These are phyloP conservation scores for Chrysanthemum makinoi DNA, from an alignment of 129 eudicot genomes.

Conservation along the genomic window DNA sequence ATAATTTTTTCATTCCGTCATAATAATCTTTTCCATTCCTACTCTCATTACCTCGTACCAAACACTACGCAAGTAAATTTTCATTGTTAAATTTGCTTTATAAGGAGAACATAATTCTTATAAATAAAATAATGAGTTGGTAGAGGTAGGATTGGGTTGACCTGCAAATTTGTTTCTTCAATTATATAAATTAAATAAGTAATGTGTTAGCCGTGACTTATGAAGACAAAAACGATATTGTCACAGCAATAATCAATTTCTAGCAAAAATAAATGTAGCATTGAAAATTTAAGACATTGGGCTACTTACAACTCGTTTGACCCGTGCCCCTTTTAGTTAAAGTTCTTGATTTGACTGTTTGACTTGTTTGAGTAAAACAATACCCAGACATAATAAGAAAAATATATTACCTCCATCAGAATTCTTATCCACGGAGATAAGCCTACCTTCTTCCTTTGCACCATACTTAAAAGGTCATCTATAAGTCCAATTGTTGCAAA, in stretches of 20 bases:
- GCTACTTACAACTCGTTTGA: background rate
- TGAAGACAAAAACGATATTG: background rate
- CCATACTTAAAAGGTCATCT: constrained; percentile 58
- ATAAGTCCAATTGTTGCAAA: constrained; percentile 77
- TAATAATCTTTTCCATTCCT: too few species aligned
- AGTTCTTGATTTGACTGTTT: background rate
- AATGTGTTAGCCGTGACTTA: background rate
- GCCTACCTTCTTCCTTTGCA: constrained; percentile 41
- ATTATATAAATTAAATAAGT: background rate
- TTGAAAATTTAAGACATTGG: background rate
- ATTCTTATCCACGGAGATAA: constrained; percentile 51
- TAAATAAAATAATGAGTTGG: background rate
- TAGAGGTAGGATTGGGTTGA: background rate
- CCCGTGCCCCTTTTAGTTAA: background rate
- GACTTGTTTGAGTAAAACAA: background rate
- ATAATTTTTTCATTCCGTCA: too few species aligned
- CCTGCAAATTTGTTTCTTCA: background rate
- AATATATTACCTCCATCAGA: constrained; percentile 63
- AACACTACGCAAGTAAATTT: background rate
- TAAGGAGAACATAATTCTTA: background rate
- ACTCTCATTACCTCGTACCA: too few species aligned
- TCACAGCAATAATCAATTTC: background rate
- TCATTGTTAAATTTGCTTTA: background rate
- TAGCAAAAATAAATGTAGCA: background rate
- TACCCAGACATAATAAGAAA: background rate